Evolutionary conservation across 2,329 filamentous ascomycete genomes (phyloP).

Genomic region (Penicillium sp.): DNA sequence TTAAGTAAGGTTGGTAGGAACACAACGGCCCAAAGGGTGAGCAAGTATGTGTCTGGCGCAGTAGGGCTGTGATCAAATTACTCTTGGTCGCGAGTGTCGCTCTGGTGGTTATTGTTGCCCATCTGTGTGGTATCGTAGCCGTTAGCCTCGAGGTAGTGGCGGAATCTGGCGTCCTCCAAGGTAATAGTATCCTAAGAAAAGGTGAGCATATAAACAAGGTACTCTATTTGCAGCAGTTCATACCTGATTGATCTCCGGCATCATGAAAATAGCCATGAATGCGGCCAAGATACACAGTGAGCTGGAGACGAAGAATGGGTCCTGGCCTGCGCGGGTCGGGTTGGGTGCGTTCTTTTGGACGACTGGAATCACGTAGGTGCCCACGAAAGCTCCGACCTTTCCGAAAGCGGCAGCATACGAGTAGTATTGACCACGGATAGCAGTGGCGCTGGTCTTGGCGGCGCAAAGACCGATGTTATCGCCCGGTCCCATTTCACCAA

Average conservation of each 20-base stretch:
- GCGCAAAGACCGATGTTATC: conserved; percentile 89
- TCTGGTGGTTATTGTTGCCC: conserved; percentile 38
- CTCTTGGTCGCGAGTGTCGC: not conserved
- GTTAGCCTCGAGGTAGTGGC: conserved; percentile 66
- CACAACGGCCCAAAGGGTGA: not conserved
- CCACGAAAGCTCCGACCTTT: conserved; percentile 69
- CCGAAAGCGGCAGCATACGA: conserved; percentile 49
- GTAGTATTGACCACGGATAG: conserved; percentile 75
- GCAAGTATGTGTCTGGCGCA: not conserved
- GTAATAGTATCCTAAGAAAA: conserved; percentile 71
- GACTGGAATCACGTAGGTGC: conserved; percentile 76
- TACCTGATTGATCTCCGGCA: conserved; percentile 69
- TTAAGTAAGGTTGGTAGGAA: not conserved
- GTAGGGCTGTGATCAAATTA: not conserved
- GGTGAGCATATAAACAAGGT: conserved; percentile 20
- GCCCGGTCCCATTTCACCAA: conserved; percentile 80
- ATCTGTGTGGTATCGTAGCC: conserved; percentile 71
- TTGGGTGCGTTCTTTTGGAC: conserved; percentile 59
- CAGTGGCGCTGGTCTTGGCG: conserved; percentile 82
- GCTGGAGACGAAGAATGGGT: conserved; percentile 85
- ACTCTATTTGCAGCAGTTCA: not conserved
- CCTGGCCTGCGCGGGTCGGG: conserved; percentile 64
- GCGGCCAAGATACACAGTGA: conserved; percentile 74
- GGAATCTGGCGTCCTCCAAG: conserved; percentile 72
- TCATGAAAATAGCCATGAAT: conserved; percentile 60